A percentile compares a stretch with the other conserved stretches of the same genome.
These are phyloP conservation scores for Pichia sp. DNA, from an alignment of 1,139 yeast genomes.

Conservation along the genomic window DNA sequence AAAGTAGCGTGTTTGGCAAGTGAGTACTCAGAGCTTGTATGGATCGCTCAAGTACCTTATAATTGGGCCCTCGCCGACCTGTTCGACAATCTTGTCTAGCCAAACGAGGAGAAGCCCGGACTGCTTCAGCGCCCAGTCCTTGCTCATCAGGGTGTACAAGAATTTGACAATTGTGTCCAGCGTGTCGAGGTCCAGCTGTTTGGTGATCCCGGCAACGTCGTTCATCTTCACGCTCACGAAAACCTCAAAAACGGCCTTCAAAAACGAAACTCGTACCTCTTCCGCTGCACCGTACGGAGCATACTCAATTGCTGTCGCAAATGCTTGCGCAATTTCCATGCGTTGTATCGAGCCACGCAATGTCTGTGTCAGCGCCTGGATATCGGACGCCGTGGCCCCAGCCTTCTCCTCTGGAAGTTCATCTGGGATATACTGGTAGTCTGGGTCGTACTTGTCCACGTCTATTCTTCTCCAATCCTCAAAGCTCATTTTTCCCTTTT, in stretches of 20 bases:
- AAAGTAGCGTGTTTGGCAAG: background rate
- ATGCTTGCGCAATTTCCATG: constrained; percentile 69
- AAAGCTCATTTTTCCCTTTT: constrained; percentile 16
- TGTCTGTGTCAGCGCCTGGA: constrained; percentile 52
- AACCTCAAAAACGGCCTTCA: constrained; percentile 66
- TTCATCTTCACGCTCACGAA: constrained; percentile 70
- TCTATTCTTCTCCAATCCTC: constrained; percentile 70
- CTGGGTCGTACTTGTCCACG: constrained; percentile 86
- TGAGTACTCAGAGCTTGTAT: constrained; percentile 15
- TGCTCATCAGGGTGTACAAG: constrained; percentile 79
- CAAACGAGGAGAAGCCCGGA: constrained; percentile 84
- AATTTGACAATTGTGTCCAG: constrained; percentile 80
- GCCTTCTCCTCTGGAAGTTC: constrained; percentile 22
- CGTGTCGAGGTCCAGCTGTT: constrained; percentile 55
- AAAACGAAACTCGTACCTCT: constrained; percentile 46
- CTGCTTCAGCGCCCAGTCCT: constrained; percentile 73
- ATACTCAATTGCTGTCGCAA: constrained; percentile 55
- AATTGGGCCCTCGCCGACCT: constrained; percentile 85
- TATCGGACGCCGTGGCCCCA: constrained; percentile 41
- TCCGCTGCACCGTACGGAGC: constrained; percentile 84
- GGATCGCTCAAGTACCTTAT: constrained; percentile 75
- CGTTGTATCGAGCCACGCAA: constrained; percentile 61
- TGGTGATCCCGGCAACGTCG: constrained; percentile 62
- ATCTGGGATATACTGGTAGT: constrained; percentile 35
- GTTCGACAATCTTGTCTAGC: constrained; percentile 86